These are phyloP conservation scores for Aechmea fasciata DNA, from an alignment of 176 grass and related monocot species.

Conservation along the genomic window DNA sequence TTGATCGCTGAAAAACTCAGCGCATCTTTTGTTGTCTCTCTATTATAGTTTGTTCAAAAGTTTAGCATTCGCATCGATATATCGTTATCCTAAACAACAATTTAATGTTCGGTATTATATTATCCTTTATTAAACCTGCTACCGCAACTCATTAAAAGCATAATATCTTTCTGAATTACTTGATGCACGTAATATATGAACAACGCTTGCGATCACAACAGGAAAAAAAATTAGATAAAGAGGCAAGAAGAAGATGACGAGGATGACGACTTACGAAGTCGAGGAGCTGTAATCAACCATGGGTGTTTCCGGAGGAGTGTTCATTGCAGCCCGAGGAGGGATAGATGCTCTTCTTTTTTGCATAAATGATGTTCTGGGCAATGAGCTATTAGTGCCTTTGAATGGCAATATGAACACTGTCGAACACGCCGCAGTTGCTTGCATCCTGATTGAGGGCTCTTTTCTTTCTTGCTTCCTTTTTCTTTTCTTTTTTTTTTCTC, in stretches of 20 bases:
- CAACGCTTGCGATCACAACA: not conserved
- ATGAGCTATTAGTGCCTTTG: constrained; percentile 4
- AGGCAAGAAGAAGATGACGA: not conserved
- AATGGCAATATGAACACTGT: not conserved
- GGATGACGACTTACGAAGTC: constrained; percentile 2
- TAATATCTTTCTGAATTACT: too few relatives aligned
- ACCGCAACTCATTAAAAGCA: too few relatives aligned
- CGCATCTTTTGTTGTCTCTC: too few relatives aligned
- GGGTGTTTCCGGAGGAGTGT: not conserved
- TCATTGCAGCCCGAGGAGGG: not conserved
- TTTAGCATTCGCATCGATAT: too few relatives aligned
- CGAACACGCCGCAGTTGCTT: constrained; percentile 18
- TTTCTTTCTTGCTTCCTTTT: not conserved
- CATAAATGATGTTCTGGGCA: not conserved
- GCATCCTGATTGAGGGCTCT: constrained; percentile 11
- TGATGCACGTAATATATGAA: too few relatives aligned
- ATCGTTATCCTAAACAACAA: too few relatives aligned
- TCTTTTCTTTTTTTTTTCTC: not conserved
- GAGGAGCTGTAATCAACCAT: constrained; percentile 16
- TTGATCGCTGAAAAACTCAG: too few relatives aligned
- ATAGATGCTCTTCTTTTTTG: not conserved
- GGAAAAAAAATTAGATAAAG: not conserved
- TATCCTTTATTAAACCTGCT: too few relatives aligned
- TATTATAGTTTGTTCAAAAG: too few relatives aligned
- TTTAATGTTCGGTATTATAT: too few relatives aligned